Conservation (phyloP, 1,284 basidiomycete species). For the Pseudozyma tsukubaensis region DNA sequence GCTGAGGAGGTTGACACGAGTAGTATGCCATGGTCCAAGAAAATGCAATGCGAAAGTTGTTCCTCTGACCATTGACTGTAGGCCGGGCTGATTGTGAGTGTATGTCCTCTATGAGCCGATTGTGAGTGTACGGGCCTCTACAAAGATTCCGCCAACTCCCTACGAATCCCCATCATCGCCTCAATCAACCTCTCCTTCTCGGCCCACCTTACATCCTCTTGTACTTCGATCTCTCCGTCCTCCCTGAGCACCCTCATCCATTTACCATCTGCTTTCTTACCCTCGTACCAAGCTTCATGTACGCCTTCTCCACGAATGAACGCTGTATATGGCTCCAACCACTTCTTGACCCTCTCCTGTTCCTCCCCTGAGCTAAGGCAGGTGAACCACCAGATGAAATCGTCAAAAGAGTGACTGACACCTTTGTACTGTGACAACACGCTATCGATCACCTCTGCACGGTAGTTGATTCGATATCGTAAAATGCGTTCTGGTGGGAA, state of each 20-base stretch:
- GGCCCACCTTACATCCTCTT: constrained; percentile 23
- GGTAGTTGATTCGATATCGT: constrained; percentile 44
- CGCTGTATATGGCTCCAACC: constrained; percentile 20
- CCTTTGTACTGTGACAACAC: constrained; percentile 19
- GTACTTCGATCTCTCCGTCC: constrained; percentile 17
- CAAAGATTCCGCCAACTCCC: constrained; percentile 18
- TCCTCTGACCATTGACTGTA: background rate
- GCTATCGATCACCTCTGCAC: constrained; percentile 18
- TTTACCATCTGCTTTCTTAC: constrained; percentile 3
- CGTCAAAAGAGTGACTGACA: constrained; percentile 50
- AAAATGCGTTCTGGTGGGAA: constrained; percentile 16
- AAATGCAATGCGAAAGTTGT: constrained; percentile 19
- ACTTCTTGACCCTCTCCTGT: constrained; percentile 9
- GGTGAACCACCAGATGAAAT: constrained; percentile 41
- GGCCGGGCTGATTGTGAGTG: too few relatives aligned
- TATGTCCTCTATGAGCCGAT: background rate
- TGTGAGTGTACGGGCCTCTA: background rate
- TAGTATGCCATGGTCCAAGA: background rate
- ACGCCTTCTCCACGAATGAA: constrained; percentile 29
- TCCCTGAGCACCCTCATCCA: constrained; percentile 16
- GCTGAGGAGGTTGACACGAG: background rate
- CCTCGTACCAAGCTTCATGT: constrained; percentile 19
- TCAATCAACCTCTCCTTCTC: constrained; percentile 27
- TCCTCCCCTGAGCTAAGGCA: constrained; percentile 2
- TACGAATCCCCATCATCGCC: constrained; percentile 21